Evolutionary conservation across 441 rosid species (phyloP), one percentile per base, ranked within the genome.

Genomic region (Adansonia madagascariensis): DNA sequence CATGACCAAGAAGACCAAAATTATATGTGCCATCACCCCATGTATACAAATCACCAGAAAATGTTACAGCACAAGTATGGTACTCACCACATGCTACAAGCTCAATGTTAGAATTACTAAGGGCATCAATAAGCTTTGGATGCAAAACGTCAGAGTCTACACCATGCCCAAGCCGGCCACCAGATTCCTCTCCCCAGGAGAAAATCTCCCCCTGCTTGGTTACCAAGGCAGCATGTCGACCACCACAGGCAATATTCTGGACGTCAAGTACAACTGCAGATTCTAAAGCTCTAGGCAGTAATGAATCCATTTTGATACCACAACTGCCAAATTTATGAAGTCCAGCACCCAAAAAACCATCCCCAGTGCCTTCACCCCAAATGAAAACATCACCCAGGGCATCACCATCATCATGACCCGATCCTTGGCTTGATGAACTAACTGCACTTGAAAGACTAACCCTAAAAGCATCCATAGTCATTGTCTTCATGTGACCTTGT

Each of bases 381-480:
- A 95, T 87, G 82, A 90, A 91, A 82, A 95, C 98, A 90, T 95
- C 99, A 52, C 98, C 98, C 80, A 95, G 73, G 59, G 99, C 95
- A 85, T 94, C 98, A 77, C 97, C 95, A 74, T 95, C 99, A 86
- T 95, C 98, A 89, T 95, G 97, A 78, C 99, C 99, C 81, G 99
- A 95, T 76, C 97, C 99, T 70, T 94, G 99, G 82, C 99, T 95
- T 67, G 98, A 92, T 68, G 99, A 95, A 84, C 99, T 95, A 79
- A 95, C 94, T 77, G 97, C 97, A 88, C 99, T 95, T 69, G 97
- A 95, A 81, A 95, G 81, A 84, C 99, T 95, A 78, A 95, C 98
- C 86, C 99, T 92, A 79, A 90, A 91, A 79, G 92, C 89, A 81
- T 95, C 99, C 87, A 86, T 77, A 60, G 81, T 71, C 86, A 84